phyloP scores from a whole-genome alignment of 1,284 basidiomycete species.

The Leccinum cinnamomeum region DNA sequence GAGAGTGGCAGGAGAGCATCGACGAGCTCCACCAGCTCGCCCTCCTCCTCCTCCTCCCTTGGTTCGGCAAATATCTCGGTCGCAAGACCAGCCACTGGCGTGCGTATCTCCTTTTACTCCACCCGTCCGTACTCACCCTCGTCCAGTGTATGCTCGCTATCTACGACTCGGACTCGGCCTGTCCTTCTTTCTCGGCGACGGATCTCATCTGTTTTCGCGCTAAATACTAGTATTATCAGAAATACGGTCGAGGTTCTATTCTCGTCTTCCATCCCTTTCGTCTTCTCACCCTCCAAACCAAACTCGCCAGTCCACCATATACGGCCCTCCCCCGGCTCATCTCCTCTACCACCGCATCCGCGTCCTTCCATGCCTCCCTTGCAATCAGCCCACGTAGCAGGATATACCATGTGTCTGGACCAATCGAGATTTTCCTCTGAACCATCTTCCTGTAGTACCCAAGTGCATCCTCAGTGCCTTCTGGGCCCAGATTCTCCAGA shows the following conservation, averaged over 20 bases:
- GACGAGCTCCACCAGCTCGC: slow-evolving; percentile 81
- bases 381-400: slow-evolving; percentile 61
- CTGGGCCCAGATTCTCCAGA: slow-evolving; percentile 48
- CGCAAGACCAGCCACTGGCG: slow-evolving; percentile 84
- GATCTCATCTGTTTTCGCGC: slow-evolving; percentile 22
- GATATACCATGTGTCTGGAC: slow-evolving; percentile 73
- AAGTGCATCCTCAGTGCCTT: slow-evolving; percentile 56
- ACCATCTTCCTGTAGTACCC: slow-evolving; percentile 68
- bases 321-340: slow-evolving; percentile 47
- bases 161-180: slow-evolving; percentile 63
- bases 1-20: slow-evolving; percentile 92
- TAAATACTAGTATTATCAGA: slow-evolving; percentile 26
- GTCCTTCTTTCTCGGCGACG: slow-evolving; percentile 61
- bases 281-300: slow-evolving; percentile 42
- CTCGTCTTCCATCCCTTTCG: slow-evolving; percentile 30
- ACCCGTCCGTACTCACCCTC: slow-evolving; percentile 16
- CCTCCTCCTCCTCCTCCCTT: slow-evolving; percentile 79
- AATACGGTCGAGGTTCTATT: slow-evolving; percentile 31
- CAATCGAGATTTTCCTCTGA: slow-evolving; percentile 46
- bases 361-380: slow-evolving; percentile 56
- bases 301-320: slow-evolving; percentile 38
- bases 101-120: slow-evolving; percentile 41
- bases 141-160: slow-evolving; percentile 72
- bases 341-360: slow-evolving; percentile 57
- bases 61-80: slow-evolving; percentile 86